These are phyloP conservation scores for Bruguiera gymnorhiza DNA, from an alignment of 345 rosid species.

Conservation along the genomic window DNA sequence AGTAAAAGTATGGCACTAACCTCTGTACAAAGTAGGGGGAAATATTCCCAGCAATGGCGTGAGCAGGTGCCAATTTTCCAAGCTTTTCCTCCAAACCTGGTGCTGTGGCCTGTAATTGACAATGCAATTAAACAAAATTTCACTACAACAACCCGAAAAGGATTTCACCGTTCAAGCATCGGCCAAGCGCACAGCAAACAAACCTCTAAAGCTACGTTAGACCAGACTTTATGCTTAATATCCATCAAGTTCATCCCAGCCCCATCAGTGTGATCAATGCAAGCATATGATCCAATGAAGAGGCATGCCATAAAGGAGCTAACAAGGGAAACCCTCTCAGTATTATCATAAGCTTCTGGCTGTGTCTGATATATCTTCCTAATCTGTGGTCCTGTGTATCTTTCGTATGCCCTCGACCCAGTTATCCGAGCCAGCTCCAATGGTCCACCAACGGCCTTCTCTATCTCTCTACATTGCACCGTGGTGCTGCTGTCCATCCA, in stretches of 20 bases:
- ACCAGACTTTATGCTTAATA: constrained; percentile 64
- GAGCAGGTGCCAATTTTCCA: constrained; percentile 83
- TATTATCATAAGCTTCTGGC: constrained; percentile 46
- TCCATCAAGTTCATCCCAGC: constrained; percentile 99
- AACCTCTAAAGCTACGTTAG: constrained; percentile 63
- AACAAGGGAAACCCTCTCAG: constrained; percentile 87
- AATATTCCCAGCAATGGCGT: constrained; percentile 80
- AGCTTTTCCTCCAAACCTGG: constrained; percentile 80
- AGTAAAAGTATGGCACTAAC: constrained; percentile 33
- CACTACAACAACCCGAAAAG: background rate
- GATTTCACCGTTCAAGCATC: constrained; percentile 2
- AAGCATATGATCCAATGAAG: constrained; percentile 68
- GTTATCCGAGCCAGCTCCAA: constrained; percentile 66
- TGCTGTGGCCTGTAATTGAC: constrained; percentile 67
- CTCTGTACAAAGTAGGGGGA: constrained; percentile 77
- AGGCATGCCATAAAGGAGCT: constrained; percentile 95
- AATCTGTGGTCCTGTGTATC: constrained; percentile 90
- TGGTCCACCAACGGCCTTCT: constrained; percentile 84
- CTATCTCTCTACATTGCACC: constrained; percentile 75
- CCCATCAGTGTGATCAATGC: constrained; percentile 81
- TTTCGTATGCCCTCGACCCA: constrained; percentile 77
- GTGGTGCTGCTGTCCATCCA: constrained; percentile 99
- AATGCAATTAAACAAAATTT: constrained; percentile 10
- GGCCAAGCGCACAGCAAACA: constrained; percentile 6
- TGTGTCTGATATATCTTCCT: constrained; percentile 53